Evolutionary conservation across 495 filamentous ascomycete species (phyloP).

Genomic region (Thermothielavioides terrestris): DNA sequence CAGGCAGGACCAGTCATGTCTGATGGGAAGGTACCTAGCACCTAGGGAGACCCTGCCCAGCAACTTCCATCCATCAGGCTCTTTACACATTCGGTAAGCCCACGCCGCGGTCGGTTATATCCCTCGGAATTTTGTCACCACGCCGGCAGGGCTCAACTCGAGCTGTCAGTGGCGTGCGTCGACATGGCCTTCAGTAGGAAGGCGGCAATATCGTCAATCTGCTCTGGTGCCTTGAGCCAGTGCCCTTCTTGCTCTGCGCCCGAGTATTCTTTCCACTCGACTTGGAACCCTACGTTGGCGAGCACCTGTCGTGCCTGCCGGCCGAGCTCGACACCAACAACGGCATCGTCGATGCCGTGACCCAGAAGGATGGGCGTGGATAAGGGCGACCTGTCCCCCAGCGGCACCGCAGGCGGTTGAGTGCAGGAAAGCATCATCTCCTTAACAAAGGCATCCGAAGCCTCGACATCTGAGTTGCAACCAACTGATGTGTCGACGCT

Average conservation of each 20-base stretch:
- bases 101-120: no score
- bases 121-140: background rate
- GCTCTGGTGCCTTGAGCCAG: conserved; percentile 19
- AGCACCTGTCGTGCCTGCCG: conserved; percentile 4
- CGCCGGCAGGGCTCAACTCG: background rate
- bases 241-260: conserved; percentile 17
- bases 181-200: conserved; percentile 7
- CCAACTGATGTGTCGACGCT: background rate
- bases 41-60: no score
- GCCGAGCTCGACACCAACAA: conserved; percentile 14
- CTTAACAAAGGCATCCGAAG: background rate
- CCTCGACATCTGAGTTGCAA: background rate
- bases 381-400: background rate
- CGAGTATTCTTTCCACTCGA: conserved; percentile 16
- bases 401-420: no score
- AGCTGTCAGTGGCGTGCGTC: background rate
- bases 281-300: conserved; percentile 6
- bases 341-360: conserved; percentile 14
- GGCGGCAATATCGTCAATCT: conserved; percentile 16
- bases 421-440: conserved; percentile 3
- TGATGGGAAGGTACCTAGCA: no score
- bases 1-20: background rate
- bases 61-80: no score
- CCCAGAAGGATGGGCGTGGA: conserved; percentile 10
- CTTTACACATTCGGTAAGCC: no score